Percentiles rank a stretch among this genome's conserved stretches.
Evolutionary conservation across 805 yeast genomes (phyloP).

Genomic region (Peterozyma toletana): DNA sequence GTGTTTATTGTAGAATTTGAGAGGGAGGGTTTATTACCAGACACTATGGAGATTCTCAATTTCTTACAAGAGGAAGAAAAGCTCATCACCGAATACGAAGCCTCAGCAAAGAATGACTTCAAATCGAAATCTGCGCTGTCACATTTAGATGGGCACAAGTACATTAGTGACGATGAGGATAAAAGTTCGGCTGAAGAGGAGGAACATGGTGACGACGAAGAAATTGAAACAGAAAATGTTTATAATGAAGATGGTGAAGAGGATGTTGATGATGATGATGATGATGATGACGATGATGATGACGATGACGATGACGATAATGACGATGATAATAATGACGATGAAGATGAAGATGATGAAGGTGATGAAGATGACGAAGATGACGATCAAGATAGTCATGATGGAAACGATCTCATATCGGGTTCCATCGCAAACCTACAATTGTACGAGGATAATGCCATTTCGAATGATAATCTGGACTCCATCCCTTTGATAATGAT

Average conservation of each 20-base stretch:
- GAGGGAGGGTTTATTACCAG: slow-evolving; percentile 67
- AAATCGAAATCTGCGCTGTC: not conserved
- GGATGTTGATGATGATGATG: slow-evolving; percentile 12
- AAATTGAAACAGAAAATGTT: not conserved
- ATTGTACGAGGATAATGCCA: slow-evolving; percentile 5
- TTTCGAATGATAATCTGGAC: slow-evolving; percentile 1
- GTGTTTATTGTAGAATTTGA: slow-evolving; percentile 43
- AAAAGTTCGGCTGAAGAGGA: slow-evolving; percentile 9
- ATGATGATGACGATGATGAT: slow-evolving; percentile 12
- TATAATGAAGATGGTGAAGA: slow-evolving; percentile 9
- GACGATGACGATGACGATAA: slow-evolving; percentile 15
- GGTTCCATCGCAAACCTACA: slow-evolving; percentile 13
- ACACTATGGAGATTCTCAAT: slow-evolving; percentile 29
- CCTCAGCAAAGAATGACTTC: not conserved
- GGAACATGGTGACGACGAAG: slow-evolving; percentile 12
- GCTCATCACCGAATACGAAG: slow-evolving; percentile 4
- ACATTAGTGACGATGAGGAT: slow-evolving; percentile 12
- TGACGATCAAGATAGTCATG: slow-evolving; percentile 16
- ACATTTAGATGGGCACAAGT: slow-evolving; percentile 9
- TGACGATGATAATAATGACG: slow-evolving; percentile 14
- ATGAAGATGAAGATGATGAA: slow-evolving; percentile 16
- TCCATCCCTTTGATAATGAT: slow-evolving; percentile 1
- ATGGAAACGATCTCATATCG: not conserved
- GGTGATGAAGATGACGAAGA: slow-evolving; percentile 15
- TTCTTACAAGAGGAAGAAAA: slow-evolving; percentile 12